These are phyloP conservation scores for Liquidambar formosana DNA, from an alignment of 164 flowering plant genomes.

Conservation along the genomic window DNA sequence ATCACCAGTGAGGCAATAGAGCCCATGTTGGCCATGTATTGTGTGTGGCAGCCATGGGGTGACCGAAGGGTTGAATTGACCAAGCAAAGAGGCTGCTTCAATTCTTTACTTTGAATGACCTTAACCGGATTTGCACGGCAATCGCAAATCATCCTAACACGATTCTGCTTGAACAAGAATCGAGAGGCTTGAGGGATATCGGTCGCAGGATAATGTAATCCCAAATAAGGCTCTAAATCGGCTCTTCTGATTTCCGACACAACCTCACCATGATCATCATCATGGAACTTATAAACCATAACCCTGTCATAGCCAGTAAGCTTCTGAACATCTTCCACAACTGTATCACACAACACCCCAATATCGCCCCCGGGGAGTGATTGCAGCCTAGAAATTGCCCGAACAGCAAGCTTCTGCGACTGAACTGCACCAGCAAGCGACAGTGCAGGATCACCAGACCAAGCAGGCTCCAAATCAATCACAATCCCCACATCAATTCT, in stretches of 20 bases:
- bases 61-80: constrained; percentile 63
- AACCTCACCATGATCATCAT: constrained; percentile 84
- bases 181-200: constrained; percentile 83
- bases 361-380: constrained; percentile 67
- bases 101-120: constrained; percentile 47
- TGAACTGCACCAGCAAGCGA: constrained; percentile 64
- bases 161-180: constrained; percentile 71
- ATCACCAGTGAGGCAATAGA: constrained; percentile 61
- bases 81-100: constrained; percentile 50
- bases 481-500: constrained; percentile 67
- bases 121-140: constrained; percentile 48
- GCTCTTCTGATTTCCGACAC: constrained; percentile 64
- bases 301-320: constrained; percentile 81
- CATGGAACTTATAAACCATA: constrained; percentile 82
- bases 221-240: constrained; percentile 70
- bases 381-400: constrained; percentile 69
- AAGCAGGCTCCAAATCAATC: constrained; percentile 73
- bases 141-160: constrained; percentile 69
- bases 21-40: constrained; percentile 78
- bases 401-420: constrained; percentile 72
- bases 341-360: constrained; percentile 53
- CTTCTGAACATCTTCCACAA: constrained; percentile 61
- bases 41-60: constrained; percentile 65
- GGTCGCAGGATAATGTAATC: constrained; percentile 73
- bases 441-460: constrained; percentile 45